phyloP scores from a whole-genome alignment of 2,329 filamentous ascomycete genomes.

The Pseudophaeomoniella oleicola region DNA sequence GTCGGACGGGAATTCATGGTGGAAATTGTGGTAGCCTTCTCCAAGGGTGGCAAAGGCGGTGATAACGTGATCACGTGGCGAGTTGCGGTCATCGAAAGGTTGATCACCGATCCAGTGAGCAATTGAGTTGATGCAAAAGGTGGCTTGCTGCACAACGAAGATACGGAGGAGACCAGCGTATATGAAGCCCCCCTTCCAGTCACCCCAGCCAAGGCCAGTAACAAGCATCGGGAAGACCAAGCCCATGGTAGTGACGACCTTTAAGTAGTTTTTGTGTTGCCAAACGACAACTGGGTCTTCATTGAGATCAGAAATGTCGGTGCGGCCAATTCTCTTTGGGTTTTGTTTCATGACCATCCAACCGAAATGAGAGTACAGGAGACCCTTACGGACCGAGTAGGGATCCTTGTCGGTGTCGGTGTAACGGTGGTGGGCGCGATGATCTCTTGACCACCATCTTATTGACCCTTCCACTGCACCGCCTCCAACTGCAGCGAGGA shows the following conservation, averaged over 20 bases:
- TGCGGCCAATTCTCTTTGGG: constrained; percentile 74
- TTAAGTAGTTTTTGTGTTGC: constrained; percentile 79
- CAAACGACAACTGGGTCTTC: constrained; percentile 73
- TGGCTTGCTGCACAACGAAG: constrained; percentile 83
- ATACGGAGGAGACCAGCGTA: constrained; percentile 76
- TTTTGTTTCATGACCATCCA: constrained; percentile 95
- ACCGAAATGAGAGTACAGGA: constrained; percentile 69
- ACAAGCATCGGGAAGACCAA: constrained; percentile 61
- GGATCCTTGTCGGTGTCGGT: constrained; percentile 88
- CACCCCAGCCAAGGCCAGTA: constrained; percentile 64
- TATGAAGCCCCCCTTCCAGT: constrained; percentile 69
- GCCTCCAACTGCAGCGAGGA: constrained; percentile 66
- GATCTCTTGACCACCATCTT: constrained; percentile 77
- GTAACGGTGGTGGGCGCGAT: constrained; percentile 79
- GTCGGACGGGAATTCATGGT: constrained; percentile 86
- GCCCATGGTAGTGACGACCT: constrained; percentile 63
- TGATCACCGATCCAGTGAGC: constrained; percentile 87
- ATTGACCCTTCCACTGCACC: constrained; percentile 77
- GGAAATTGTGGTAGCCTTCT: constrained; percentile 90
- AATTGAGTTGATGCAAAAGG: constrained; percentile 84
- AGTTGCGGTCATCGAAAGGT: constrained; percentile 87
- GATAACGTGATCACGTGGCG: constrained; percentile 73
- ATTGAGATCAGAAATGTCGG: constrained; percentile 78
- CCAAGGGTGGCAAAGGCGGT: constrained; percentile 75
- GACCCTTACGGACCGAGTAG: constrained; percentile 79